Evolutionary conservation across 169 alveolate species (phyloP).

Genomic region (Plasmodium falciparum): DNA sequence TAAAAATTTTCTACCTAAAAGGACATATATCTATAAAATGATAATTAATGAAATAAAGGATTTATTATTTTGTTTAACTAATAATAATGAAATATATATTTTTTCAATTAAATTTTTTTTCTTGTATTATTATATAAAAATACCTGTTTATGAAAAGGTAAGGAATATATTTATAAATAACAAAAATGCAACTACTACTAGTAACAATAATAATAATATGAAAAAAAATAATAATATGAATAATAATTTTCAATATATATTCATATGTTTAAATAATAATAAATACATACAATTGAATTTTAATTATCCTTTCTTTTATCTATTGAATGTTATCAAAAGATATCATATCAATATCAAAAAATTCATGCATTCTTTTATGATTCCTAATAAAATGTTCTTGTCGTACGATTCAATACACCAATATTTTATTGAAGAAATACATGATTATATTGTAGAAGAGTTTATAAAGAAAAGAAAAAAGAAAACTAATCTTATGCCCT

Average conservation of each 20-base stretch:
- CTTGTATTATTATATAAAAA: slow-evolving; percentile 32
- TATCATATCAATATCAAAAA: slow-evolving; percentile 16
- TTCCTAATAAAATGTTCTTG: not conserved
- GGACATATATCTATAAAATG: slow-evolving; percentile 23
- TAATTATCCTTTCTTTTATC: slow-evolving; percentile 23
- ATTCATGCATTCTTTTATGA: not conserved
- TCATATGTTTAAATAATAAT: slow-evolving; percentile 11
- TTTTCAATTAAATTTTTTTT: slow-evolving; percentile 45
- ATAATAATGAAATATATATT: slow-evolving; percentile 37
- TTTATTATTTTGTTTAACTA: slow-evolving; percentile 47
- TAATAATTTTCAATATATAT: slow-evolving; percentile 27
- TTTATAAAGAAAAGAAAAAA: slow-evolving; percentile 48
- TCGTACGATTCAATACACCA: not conserved
- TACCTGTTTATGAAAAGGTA: slow-evolving; percentile 45
- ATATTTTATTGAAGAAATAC: slow-evolving; percentile 38
- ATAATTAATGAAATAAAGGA: slow-evolving; percentile 29
- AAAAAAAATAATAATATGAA: too few species aligned
- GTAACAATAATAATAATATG: too few species aligned
- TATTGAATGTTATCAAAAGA: slow-evolving; percentile 43
- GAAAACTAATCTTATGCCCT: slow-evolving; percentile 34
- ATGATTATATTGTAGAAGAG: slow-evolving; percentile 35
- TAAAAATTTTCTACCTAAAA: slow-evolving; percentile 3
- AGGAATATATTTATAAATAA: slow-evolving; percentile 18
- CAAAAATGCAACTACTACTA: too few species aligned
- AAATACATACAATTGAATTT: slow-evolving; percentile 21